Base-by-base conservation (phyloP, 2,329 filamentous ascomycete genomes). In the Ceratocystis smalleyi region DNA sequence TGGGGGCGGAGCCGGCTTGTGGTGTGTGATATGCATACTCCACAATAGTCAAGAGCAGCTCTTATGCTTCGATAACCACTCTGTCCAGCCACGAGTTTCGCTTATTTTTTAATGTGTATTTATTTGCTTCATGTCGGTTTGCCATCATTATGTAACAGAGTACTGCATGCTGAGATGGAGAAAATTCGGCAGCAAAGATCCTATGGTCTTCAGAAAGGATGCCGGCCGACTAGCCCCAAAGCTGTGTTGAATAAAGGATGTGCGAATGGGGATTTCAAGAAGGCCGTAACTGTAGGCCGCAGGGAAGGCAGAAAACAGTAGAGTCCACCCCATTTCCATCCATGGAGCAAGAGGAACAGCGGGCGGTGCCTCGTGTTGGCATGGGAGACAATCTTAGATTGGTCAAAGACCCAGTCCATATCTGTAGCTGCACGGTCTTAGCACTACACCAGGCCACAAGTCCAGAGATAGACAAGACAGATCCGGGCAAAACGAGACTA, bases 391-490 rank as follows among this genome's bases (percentile, higher is more conserved):
- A 54, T 54, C 49, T 54, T 54, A 54, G 49, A 54, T 24, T 54
- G 49, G 49, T 54, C 49, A 22, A 54, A 24, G 49, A 54, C 49
- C 45, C 22, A 54, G 49, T 17, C 17, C 43, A 47, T 47, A 47
- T 47, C 43, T 47, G 43, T 47, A 47, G 43, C 19, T 54, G 49
- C 19, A 15, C 49, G 49, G 49, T 19, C 49, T 54, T 54, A 22
- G 49, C 49, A 27, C 49, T 22, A 22, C 49, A 27, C 49, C 19
- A 22, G 19, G 24, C 22, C 49, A 24, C 24, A 40, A 54, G 22
- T 12, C 49, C 22, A 54, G 49, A 54, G 49, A 54, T 54, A 54
- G 49, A 54, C 49, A 54, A 54, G 49, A 54, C 49, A 54, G n/a
- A 54, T 54, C n/a, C 49, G 49, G 49, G 49, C 49, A 54, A 54